Base-by-base conservation (phyloP, 306 rosid genomes). In the Cotoneaster glaucophyllus region DNA sequence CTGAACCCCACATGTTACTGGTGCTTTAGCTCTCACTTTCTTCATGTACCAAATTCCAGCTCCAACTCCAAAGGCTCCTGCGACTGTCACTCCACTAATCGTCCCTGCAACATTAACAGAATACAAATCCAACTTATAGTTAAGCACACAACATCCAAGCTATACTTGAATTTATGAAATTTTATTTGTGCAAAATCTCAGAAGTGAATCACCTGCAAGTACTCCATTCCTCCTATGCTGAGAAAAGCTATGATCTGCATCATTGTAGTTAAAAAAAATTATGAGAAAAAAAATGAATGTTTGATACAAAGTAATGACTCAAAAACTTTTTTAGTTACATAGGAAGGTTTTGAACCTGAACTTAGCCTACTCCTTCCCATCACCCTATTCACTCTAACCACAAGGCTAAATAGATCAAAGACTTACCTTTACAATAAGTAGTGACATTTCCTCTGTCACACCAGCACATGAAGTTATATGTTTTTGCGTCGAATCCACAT, bases 1-100 rank as follows among this genome's bases (percentile, higher is more conserved):
- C 83, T 95, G 97, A 79, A 95, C 96, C 77, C 99, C 97, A 82
- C 97, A 90, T 18, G 97, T 89, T 4, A 88, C 91, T 48, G 96
- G 96, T 70, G 96, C 90, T 85, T 85, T 90, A 24, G 89, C 92
- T 73, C 89, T 90, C 82, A 89, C 84, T 89, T 85, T 95, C 86
- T 77, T 84, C 75, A 88, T 45, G 84, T 85, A 90, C 97, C 95
- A 90, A 80, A 92, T 81, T 53, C 85, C 90, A 74, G 92, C 97
- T 80, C 93, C 99, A 77, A 95, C 82, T 82, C 99, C 97, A 53
- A 95, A 44, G 34, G 84, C 91, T 24, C 97, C 89, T 19, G 92
- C 97, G 14, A 86, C 97, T 8, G 97, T 87, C 62, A 91, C 83
- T 28, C 73, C 98, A 63, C 82, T 79, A 65, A 86, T 90, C 37